A percentile compares a stretch with the other conserved stretches of the same genome.
These are phyloP conservation scores for Pseudocercospora ulei DNA, from an alignment of 2,329 filamentous ascomycete species.

Conservation along the genomic window DNA sequence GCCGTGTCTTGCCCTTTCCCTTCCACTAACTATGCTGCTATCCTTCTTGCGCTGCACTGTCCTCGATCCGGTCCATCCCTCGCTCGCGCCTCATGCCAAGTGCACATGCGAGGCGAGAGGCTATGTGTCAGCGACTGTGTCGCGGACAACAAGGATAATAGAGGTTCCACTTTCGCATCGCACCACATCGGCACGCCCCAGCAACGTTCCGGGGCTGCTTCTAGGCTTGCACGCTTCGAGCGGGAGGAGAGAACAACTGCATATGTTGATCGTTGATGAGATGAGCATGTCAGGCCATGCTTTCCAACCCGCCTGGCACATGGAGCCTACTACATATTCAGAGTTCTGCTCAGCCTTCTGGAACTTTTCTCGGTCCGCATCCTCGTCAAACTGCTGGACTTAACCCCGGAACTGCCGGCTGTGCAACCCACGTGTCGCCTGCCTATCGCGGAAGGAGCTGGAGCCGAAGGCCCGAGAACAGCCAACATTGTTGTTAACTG, in stretches of 20 bases:
- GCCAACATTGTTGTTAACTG: no score
- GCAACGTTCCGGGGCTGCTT: constrained; percentile 1
- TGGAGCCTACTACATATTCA: background rate
- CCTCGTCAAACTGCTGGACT: background rate
- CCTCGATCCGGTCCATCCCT: background rate
- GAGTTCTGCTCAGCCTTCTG: background rate
- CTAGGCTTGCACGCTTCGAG: constrained; percentile 1
- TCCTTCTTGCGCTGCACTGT: background rate
- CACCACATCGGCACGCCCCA: background rate
- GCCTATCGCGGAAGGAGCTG: no score
- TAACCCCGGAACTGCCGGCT: constrained; percentile 1
- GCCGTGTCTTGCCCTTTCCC: background rate
- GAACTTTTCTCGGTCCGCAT: background rate
- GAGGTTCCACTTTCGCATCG: constrained; percentile 3
- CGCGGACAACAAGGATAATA: background rate
- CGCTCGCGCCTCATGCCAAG: constrained; percentile 1
- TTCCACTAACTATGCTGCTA: background rate
- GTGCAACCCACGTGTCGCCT: no score
- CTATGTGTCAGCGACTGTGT: background rate
- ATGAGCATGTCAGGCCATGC: background rate
- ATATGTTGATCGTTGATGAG: background rate
- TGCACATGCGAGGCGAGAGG: background rate
- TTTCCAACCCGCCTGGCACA: no score
- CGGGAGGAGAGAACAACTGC: no score
- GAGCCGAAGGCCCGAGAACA: no score